These are phyloP conservation scores for Suhomyces kilbournensis DNA, from an alignment of 805 yeast species.

Conservation along the genomic window DNA sequence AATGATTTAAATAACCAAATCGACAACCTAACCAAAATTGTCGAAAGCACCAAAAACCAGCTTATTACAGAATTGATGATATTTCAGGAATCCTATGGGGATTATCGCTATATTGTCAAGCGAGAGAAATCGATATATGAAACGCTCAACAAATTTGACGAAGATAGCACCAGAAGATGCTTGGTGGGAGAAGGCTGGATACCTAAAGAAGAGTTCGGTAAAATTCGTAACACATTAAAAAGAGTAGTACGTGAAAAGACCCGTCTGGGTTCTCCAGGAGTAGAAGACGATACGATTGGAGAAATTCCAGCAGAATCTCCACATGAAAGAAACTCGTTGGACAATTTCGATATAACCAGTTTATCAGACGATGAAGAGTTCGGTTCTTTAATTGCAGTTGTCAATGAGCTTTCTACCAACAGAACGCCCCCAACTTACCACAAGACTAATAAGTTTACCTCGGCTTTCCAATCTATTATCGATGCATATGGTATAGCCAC, in stretches of 20 bases:
- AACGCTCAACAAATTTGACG: conserved; percentile 62
- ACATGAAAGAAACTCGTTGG: conserved; percentile 15
- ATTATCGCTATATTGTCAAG: conserved; percentile 35
- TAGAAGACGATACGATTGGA: conserved; percentile 1
- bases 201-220: conserved; percentile 50
- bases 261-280: conserved; percentile 5
- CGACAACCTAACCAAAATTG: conserved; percentile 31
- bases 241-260: conserved; percentile 39
- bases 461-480: conserved; percentile 87
- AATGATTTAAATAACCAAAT: conserved; percentile 31
- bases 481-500: conserved; percentile 95
- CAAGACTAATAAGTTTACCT: conserved; percentile 90
- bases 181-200: conserved; percentile 76
- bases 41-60: conserved; percentile 32
- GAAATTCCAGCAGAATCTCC: background rate
- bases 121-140: conserved; percentile 59
- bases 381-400: conserved; percentile 23
- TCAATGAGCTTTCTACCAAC: conserved; percentile 65
- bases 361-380: conserved; percentile 7
- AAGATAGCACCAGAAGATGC: conserved; percentile 63
- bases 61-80: conserved; percentile 36
- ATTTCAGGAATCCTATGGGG: conserved; percentile 34
- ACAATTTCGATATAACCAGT: conserved; percentile 14
- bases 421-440: conserved; percentile 93
- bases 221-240: conserved; percentile 38